Evolutionary conservation across 495 filamentous ascomycete species (phyloP).

Genomic region (Neurospora hispaniola): DNA sequence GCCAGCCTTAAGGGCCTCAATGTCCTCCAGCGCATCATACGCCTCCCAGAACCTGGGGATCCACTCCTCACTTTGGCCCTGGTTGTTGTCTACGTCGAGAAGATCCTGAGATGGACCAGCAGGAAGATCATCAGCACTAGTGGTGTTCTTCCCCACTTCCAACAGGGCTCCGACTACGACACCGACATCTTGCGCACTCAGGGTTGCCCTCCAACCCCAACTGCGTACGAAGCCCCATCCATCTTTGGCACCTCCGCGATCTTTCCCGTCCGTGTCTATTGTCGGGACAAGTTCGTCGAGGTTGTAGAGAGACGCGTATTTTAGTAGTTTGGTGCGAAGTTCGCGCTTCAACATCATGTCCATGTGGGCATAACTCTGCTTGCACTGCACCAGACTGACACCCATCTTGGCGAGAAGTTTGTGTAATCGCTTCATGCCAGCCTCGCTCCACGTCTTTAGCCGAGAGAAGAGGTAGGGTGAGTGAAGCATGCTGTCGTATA

Average conservation of each 20-base stretch:
- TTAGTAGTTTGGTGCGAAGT: constrained; percentile 72
- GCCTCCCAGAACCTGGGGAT: constrained; percentile 80
- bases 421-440: constrained; percentile 80
- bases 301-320: constrained; percentile 83
- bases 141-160: constrained; percentile 63
- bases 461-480: constrained; percentile 89
- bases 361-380: constrained; percentile 95
- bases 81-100: constrained; percentile 33
- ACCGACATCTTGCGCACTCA: constrained; percentile 84
- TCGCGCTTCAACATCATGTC: constrained; percentile 93
- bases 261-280: constrained; percentile 46
- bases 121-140: constrained; percentile 17
- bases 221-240: constrained; percentile 95
- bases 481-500: constrained; percentile 98
- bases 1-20: constrained; percentile 64
- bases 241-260: constrained; percentile 53
- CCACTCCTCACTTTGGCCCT: constrained; percentile 52
- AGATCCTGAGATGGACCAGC: constrained; percentile 21
- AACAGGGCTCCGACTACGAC: constrained; percentile 84
- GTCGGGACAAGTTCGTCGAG: constrained; percentile 81
- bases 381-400: constrained; percentile 83
- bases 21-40: constrained; percentile 76
- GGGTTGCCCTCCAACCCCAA: constrained; percentile 95
- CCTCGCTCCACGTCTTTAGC: constrained; percentile 89
- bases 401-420: constrained; percentile 98